phyloP scores from a whole-genome alignment of 371 early-diverging fungal species.

The Mortierella sp. region DNA sequence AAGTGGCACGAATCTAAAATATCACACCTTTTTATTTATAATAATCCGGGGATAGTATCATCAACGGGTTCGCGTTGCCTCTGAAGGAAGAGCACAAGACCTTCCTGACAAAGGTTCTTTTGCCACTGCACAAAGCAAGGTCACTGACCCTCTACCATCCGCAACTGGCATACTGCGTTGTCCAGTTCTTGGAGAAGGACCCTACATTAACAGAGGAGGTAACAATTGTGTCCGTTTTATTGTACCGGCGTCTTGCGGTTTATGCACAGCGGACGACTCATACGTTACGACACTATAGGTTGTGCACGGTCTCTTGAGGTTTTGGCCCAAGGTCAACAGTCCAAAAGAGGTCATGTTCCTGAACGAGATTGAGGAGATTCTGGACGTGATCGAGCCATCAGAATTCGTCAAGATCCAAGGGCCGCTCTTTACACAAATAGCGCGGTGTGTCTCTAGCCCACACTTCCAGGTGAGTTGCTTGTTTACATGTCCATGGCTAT shows the following conservation, averaged over 20 bases:
- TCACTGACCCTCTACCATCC: slow-evolving; percentile 92
- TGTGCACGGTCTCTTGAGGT: slow-evolving; percentile 85
- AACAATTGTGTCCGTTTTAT: too few relatives aligned
- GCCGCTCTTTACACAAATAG: slow-evolving; percentile 91
- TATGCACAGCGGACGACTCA: too few relatives aligned
- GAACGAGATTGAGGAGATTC: slow-evolving; percentile 95
- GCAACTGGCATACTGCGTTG: slow-evolving; percentile 96
- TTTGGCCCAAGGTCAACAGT: slow-evolving; percentile 98
- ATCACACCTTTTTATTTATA: too few relatives aligned
- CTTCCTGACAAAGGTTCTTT: slow-evolving; percentile 89
- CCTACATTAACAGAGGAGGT: slow-evolving; percentile 90
- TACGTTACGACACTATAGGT: slow-evolving; percentile 72
- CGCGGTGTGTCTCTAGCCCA: slow-evolving; percentile 91
- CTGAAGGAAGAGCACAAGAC: slow-evolving; percentile 97
- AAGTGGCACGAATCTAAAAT: too few relatives aligned
- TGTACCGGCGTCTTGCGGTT: background rate
- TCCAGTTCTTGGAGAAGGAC: slow-evolving; percentile 98
- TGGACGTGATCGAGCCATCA: slow-evolving; percentile 90
- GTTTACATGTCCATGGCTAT: too few relatives aligned
- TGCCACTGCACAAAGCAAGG: slow-evolving; percentile 95
- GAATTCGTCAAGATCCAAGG: slow-evolving; percentile 90
- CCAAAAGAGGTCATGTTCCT: slow-evolving; percentile 98
- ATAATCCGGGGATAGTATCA: too few relatives aligned
- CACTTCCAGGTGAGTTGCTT: slow-evolving; percentile 88
- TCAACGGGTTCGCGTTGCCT: slow-evolving; percentile 98